These are phyloP conservation scores for Mycosarcoma maydis DNA, from an alignment of 1,284 basidiomycete species.

Conservation along the genomic window DNA sequence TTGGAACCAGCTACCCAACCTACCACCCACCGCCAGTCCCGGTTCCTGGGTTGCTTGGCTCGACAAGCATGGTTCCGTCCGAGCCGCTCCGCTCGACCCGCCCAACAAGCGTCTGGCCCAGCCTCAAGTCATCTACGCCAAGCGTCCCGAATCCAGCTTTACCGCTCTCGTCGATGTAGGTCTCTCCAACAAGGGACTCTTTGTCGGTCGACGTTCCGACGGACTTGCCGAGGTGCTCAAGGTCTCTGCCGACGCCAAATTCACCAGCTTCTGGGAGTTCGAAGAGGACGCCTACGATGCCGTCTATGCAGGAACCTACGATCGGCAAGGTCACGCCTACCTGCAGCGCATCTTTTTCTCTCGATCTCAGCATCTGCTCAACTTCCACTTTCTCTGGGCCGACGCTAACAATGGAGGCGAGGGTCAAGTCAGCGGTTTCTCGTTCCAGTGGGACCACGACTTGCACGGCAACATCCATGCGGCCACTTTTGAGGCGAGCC, in stretches of 20 bases:
- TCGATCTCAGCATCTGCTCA: conserved; percentile 63
- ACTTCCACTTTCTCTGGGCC: conserved; percentile 73
- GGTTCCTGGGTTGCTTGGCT: conserved; percentile 62
- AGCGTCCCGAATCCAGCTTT: conserved; percentile 34
- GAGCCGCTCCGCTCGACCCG: conserved; percentile 48
- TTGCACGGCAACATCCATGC: conserved; percentile 76
- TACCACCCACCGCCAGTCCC: conserved; percentile 36
- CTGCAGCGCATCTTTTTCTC: conserved; percentile 77
- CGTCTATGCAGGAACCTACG: conserved; percentile 71
- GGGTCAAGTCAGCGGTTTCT: conserved; percentile 74
- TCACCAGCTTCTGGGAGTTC: conserved; percentile 58
- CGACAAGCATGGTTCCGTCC: conserved; percentile 54
- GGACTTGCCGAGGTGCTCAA: conserved; percentile 52
- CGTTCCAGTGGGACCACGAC: conserved; percentile 78
- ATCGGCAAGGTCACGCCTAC: conserved; percentile 73
- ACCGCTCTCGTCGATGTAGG: conserved; percentile 51
- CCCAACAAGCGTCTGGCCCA: conserved; percentile 39
- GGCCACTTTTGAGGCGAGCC: conserved; percentile 71
- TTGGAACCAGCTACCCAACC: conserved; percentile 41
- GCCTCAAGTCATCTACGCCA: conserved; percentile 44
- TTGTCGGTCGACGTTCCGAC: conserved; percentile 53
- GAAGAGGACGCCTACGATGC: conserved; percentile 64
- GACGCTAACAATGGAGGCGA: conserved; percentile 71
- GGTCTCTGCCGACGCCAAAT: conserved; percentile 43
- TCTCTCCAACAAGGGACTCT: conserved; percentile 55